Percentiles rank a stretch among this genome's conserved stretches.
Conservation (phyloP, 2,329 filamentous ascomycete genomes). For the Fusarium brachygibbosum region DNA sequence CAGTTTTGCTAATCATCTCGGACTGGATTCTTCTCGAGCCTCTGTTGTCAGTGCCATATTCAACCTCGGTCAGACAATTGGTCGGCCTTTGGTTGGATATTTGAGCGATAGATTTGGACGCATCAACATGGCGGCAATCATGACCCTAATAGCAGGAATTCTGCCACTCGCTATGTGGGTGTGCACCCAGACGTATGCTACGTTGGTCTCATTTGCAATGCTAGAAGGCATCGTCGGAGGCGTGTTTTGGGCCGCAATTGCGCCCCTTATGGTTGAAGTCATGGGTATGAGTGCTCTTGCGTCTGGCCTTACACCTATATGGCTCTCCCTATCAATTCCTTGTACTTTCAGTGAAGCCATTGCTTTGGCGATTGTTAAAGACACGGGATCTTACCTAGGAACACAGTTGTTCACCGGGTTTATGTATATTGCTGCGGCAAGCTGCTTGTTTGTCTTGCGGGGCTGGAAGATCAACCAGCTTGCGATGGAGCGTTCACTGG, state of each 20-base stretch:
- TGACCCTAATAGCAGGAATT: constrained; percentile 74
- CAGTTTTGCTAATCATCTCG: constrained; percentile 78
- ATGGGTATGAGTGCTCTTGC: constrained; percentile 78
- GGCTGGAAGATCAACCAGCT: constrained; percentile 57
- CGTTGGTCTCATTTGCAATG: constrained; percentile 78
- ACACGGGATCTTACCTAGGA: constrained; percentile 62
- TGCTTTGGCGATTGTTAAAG: constrained; percentile 66
- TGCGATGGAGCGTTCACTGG: background rate
- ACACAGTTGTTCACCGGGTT: constrained; percentile 71
- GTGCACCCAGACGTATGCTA: constrained; percentile 72
- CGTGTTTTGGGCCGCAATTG: constrained; percentile 77
- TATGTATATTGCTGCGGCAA: constrained; percentile 68
- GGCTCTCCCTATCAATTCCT: constrained; percentile 78
- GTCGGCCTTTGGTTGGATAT: constrained; percentile 78
- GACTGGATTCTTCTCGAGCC: constrained; percentile 75
- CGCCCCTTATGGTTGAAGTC: constrained; percentile 79
- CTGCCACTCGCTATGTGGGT: constrained; percentile 80
- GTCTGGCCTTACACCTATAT: constrained; percentile 76
- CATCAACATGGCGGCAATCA: constrained; percentile 77
- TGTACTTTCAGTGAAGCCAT: constrained; percentile 77
- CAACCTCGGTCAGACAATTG: constrained; percentile 75
- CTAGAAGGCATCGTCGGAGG: constrained; percentile 79
- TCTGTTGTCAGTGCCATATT: constrained; percentile 79
- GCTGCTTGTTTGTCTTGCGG: constrained; percentile 52
- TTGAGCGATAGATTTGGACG: constrained; percentile 78